phyloP scores from a whole-genome alignment of 805 yeast species.

The Nakazawaea wickerhamii region DNA sequence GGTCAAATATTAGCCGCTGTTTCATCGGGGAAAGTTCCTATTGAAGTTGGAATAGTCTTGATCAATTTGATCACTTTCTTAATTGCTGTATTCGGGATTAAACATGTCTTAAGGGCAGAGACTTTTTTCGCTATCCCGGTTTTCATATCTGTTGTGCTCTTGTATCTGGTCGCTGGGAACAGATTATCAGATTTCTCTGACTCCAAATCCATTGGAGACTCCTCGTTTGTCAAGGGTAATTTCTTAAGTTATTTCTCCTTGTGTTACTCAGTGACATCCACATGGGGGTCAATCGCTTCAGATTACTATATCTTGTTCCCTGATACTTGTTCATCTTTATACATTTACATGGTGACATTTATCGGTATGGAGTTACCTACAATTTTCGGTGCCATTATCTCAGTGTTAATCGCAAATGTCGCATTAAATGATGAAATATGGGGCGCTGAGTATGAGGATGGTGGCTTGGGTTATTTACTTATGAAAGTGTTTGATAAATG shows the following conservation, averaged over 20 bases:
- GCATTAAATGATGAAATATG: constrained; percentile 55
- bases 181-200: constrained; percentile 30
- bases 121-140: constrained; percentile 66
- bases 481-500: constrained; percentile 61
- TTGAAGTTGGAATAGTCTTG: constrained; percentile 70
- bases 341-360: constrained; percentile 57
- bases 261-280: constrained; percentile 71
- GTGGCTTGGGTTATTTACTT: constrained; percentile 75
- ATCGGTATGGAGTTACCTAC: constrained; percentile 68
- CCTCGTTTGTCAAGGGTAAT: constrained; percentile 51
- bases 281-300: constrained; percentile 86
- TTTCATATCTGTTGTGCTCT: constrained; percentile 54
- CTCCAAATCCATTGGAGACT: constrained; percentile 30
- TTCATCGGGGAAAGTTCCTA: constrained; percentile 59
- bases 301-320: constrained; percentile 84
- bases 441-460: constrained; percentile 45
- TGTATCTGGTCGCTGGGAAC: constrained; percentile 52
- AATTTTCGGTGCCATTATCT: constrained; percentile 68
- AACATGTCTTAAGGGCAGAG: constrained; percentile 63
- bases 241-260: constrained; percentile 69
- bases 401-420: constrained; percentile 61
- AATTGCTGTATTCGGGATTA: constrained; percentile 76
- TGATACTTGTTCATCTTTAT: constrained; percentile 52
- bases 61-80: constrained; percentile 58
- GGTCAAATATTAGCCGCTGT: constrained; percentile 74